phyloP scores from a whole-genome alignment of 257 asterid genomes.

The Gentiana macrophylla region DNA sequence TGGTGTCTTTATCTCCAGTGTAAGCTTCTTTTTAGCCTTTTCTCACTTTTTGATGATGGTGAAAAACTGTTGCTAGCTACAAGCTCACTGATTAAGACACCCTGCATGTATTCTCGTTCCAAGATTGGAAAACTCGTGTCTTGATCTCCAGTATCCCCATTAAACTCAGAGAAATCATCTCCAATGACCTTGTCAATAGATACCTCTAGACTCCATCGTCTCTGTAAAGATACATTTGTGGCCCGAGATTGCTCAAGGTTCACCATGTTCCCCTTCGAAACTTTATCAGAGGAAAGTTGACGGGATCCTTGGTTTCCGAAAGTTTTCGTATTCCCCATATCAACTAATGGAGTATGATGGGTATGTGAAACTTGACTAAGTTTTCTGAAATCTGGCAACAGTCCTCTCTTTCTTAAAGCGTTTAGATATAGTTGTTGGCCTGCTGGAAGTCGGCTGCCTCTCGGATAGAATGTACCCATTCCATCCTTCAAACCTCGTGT shows the following conservation, averaged over 20 bases:
- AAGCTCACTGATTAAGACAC: slow-evolving; percentile 76
- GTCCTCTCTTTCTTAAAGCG: slow-evolving; percentile 74
- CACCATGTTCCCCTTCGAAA: slow-evolving; percentile 35
- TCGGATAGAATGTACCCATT: slow-evolving; percentile 79
- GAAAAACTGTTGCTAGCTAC: slow-evolving; percentile 64
- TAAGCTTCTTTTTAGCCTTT: slow-evolving; percentile 56
- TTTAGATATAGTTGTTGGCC: slow-evolving; percentile 61
- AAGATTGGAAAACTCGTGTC: slow-evolving; percentile 45
- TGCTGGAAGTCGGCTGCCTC: slow-evolving; percentile 55
- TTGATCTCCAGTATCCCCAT: slow-evolving; percentile 28
- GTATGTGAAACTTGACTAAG: slow-evolving; percentile 69
- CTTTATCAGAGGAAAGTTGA: slow-evolving; percentile 30
- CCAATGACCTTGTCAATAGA: slow-evolving; percentile 78
- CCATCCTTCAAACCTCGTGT: slow-evolving; percentile 88
- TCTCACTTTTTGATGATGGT: slow-evolving; percentile 53
- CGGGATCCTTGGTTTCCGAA: slow-evolving; percentile 34
- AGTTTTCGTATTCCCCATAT: slow-evolving; percentile 5
- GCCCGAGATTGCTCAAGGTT: slow-evolving; percentile 48
- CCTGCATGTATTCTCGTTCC: slow-evolving; percentile 96
- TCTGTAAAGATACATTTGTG: slow-evolving; percentile 49
- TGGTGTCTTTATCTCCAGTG: slow-evolving; percentile 63
- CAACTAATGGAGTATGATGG: slow-evolving; percentile 39
- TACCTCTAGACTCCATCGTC: slow-evolving; percentile 91
- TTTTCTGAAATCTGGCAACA: slow-evolving; percentile 64
- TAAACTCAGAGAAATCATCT: slow-evolving; percentile 33